Evolutionary conservation across 768 basidiomycete genomes (phyloP).

Genomic region (Fomitopsis pulvina): DNA sequence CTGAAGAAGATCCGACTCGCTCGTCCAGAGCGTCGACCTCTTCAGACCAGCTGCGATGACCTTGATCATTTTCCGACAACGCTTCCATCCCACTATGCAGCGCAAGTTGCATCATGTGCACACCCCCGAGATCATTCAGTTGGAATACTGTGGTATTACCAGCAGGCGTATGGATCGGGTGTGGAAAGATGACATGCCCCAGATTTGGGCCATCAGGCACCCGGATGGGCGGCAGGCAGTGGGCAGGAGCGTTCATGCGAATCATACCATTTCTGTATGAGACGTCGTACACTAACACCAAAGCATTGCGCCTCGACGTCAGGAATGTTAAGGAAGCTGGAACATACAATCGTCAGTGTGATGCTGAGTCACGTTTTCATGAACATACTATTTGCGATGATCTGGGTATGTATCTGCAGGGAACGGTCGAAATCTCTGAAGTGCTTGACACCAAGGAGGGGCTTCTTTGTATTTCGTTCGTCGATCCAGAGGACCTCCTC

Average conservation of each 20-base stretch:
- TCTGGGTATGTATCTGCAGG: slow-evolving; percentile 37
- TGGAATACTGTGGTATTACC: slow-evolving; percentile 34
- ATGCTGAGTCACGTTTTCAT: neutral
- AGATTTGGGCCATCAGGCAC: slow-evolving; percentile 21
- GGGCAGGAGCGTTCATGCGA: slow-evolving; percentile 40
- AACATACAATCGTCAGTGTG: neutral
- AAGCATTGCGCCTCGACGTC: slow-evolving; percentile 49
- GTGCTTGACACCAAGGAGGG: slow-evolving; percentile 59
- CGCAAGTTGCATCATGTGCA: slow-evolving; percentile 38
- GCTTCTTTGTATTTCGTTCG: slow-evolving; percentile 45
- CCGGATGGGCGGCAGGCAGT: slow-evolving; percentile 30
- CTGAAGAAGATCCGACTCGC: slow-evolving; percentile 18
- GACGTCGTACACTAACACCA: slow-evolving; percentile 63
- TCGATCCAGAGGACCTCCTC: slow-evolving; percentile 67
- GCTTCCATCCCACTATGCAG: slow-evolving; percentile 10
- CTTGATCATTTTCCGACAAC: neutral
- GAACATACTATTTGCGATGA: slow-evolving; percentile 26
- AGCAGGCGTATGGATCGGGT: slow-evolving; percentile 20
- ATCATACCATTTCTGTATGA: slow-evolving; percentile 36
- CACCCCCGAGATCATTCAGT: slow-evolving; percentile 40
- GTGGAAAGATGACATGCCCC: slow-evolving; percentile 27
- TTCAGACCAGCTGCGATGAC: slow-evolving; percentile 26
- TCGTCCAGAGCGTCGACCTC: slow-evolving; percentile 33
- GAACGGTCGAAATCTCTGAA: slow-evolving; percentile 53
- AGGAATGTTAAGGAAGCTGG: slow-evolving; percentile 49